Evolutionary conservation across 352 stramenopile genomes (phyloP).

Genomic region (Chloridella minuta): DNA sequence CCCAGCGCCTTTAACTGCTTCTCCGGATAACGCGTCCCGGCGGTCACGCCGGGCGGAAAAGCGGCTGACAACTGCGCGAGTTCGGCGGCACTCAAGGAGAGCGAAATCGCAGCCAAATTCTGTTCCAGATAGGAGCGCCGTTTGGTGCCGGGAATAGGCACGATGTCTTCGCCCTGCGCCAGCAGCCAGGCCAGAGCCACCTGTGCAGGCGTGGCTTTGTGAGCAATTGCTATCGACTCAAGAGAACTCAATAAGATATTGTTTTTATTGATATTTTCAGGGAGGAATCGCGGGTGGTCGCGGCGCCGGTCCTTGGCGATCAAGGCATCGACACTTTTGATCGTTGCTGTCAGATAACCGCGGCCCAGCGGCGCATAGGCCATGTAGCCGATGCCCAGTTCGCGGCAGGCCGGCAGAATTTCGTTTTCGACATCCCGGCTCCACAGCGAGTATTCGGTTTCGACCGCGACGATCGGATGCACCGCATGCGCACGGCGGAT

Average conservation of each 20-base stretch:
- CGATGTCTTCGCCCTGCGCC: slow-evolving; percentile 20
- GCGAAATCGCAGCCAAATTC: slow-evolving; percentile 19
- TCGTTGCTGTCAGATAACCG: background rate
- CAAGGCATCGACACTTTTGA: background rate
- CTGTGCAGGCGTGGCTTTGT: slow-evolving; percentile 19
- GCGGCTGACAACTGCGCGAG: no score
- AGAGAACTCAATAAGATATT: background rate
- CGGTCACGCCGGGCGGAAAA: no score
- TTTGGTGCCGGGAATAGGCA: slow-evolving; percentile 23
- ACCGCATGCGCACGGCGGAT: no score
- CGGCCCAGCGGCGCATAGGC: background rate
- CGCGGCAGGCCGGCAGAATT: background rate
- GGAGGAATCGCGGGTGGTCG: background rate
- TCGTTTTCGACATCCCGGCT: no score
- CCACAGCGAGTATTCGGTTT: no score
- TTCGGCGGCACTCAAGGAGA: no score
- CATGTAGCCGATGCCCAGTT: background rate
- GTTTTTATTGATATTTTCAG: background rate
- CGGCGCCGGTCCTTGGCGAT: background rate
- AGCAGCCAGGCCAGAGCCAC: slow-evolving; percentile 22
- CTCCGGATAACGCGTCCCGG: no score
- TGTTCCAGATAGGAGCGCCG: slow-evolving; percentile 14
- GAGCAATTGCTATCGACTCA: slow-evolving; percentile 16
- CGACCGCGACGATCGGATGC: no score
- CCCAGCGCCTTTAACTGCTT: no score